Evolutionary conservation across 768 basidiomycete genomes (phyloP).

Genomic region (Suillus subalutaceus): DNA sequence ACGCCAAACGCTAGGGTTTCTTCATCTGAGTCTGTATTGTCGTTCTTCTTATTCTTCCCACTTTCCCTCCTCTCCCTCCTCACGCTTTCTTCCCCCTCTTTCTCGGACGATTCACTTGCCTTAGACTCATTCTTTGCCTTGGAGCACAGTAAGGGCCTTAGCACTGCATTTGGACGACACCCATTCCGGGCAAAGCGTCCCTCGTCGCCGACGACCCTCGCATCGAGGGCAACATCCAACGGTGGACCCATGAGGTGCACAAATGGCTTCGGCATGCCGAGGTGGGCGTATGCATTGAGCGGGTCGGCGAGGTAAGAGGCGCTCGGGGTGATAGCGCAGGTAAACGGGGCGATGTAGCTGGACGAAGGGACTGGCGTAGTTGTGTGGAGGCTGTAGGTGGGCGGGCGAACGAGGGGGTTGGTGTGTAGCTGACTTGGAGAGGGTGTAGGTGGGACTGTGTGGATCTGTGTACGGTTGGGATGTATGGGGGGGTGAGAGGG

Average conservation of each 20-base stretch:
- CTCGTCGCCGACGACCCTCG: slow-evolving; percentile 68
- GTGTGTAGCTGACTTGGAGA: slow-evolving; percentile 17
- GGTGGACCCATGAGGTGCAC: slow-evolving; percentile 82
- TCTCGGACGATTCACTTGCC: slow-evolving; percentile 12
- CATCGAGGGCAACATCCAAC: slow-evolving; percentile 78
- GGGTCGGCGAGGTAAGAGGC: slow-evolving; percentile 75
- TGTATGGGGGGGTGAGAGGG: slow-evolving; percentile 37
- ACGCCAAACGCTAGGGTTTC: slow-evolving; percentile 70
- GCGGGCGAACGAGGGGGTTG: slow-evolving; percentile 51
- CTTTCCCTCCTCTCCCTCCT: slow-evolving; percentile 12
- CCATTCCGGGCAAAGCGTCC: slow-evolving; percentile 60
- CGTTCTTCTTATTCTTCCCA: slow-evolving; percentile 20
- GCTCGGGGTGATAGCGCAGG: slow-evolving; percentile 65
- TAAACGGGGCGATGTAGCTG: slow-evolving; percentile 63
- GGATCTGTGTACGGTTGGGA: slow-evolving; percentile 34
- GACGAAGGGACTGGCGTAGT: slow-evolving; percentile 55
- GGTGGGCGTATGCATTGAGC: slow-evolving; percentile 82
- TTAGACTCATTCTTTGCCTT: slow-evolving; percentile 16
- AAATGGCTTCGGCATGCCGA: slow-evolving; percentile 82
- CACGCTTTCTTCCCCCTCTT: slow-evolving; percentile 17
- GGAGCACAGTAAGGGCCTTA: slow-evolving; percentile 45
- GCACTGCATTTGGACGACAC: slow-evolving; percentile 53
- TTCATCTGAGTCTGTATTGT: slow-evolving; percentile 24
- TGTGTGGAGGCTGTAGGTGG: slow-evolving; percentile 68
- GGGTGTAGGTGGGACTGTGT: slow-evolving; percentile 30